A percentile compares a stretch with the other conserved stretches of the same genome.
phyloP scores from a whole-genome alignment of 495 filamentous ascomycete species.

The Lophium mytilinum region DNA sequence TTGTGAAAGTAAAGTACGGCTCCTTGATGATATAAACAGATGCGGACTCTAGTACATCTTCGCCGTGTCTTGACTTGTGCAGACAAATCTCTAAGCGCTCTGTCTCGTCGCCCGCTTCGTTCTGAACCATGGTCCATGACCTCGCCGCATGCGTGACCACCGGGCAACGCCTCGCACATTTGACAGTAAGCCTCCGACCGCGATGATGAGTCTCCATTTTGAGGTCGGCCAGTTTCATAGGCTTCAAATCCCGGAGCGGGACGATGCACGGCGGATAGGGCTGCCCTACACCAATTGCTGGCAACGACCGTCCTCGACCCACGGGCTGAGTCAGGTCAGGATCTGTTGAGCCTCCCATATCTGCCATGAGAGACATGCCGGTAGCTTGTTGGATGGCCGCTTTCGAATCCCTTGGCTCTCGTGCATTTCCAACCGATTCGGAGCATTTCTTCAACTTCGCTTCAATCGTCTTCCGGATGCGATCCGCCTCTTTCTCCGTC shows the following conservation, averaged over 20 bases:
- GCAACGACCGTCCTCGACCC: constrained; percentile 9
- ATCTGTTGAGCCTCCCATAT: constrained; percentile 27
- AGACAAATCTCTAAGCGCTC: constrained; percentile 18
- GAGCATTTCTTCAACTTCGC: constrained; percentile 23
- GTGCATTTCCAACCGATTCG: constrained; percentile 19
- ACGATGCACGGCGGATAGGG: constrained; percentile 32
- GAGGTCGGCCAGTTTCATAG: constrained; percentile 27
- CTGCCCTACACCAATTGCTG: constrained; percentile 28
- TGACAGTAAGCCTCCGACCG: constrained; percentile 4
- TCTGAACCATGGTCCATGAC: constrained; percentile 17
- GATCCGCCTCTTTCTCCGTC: constrained; percentile 29
- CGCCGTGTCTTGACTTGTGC: constrained; percentile 23
- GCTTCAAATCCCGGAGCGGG: constrained; percentile 26
- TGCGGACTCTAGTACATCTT: constrained; percentile 11
- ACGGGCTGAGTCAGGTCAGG: constrained; percentile 13
- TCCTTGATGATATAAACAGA: constrained; percentile 19
- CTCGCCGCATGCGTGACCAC: constrained; percentile 10
- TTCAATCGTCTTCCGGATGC: constrained; percentile 26
- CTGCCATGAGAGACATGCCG: constrained; percentile 29
- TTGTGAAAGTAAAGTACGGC: constrained; percentile 17
- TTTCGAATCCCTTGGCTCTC: constrained; percentile 23
- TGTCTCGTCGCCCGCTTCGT: constrained; percentile 6
- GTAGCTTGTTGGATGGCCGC: constrained; percentile 25
- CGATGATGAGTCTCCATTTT: constrained; percentile 14
- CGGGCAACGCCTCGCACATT: constrained; percentile 1